Base-by-base conservation (phyloP, 2,329 filamentous ascomycete genomes). In the Stagonosporopsis vannaccii region DNA sequence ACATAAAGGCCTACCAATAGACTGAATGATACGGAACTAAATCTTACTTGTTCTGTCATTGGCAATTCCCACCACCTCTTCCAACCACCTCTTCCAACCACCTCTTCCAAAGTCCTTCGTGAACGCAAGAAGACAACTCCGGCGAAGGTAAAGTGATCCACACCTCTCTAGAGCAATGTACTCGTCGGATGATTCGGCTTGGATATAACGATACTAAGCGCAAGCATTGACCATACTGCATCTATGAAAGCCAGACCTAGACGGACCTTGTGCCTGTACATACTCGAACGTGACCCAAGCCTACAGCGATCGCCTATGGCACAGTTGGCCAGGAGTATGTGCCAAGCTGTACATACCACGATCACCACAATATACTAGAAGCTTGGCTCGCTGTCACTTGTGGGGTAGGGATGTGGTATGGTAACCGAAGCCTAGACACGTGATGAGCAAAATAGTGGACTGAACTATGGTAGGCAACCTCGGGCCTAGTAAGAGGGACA, bases 351-450 rank as follows among this genome's bases (percentile, higher is more conserved):
- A 33, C 17, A 20, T 46, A 60, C 61, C 51, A 63, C 59, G 1
- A 65, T 65, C 4, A 55, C 60, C 12, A 63, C 58, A 23, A 53
- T 60, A 60, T 65, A 60, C 50, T 65, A 60, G 19, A 58, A 43
- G 25, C 47, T 49, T 4, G 59, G 26, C 13, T 43, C 55, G 20
- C 56, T 60, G 6, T 49, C 41, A 13, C 40, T 20, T 19, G 36
- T 47, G 1, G 62, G 55, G 55, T 65, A 42, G 12, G 61, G 52
- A 51, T 62, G 62, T 12, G 63, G 56, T 33, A 63, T 12, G 63
- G 56, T 33, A 63, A 35, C 17, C 59, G 36, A 5, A 66, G 30
- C 4, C 61, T 59, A 9, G 44, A 58, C 1, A 57, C 4, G 4
- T 42, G 42, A 13, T 49, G 28, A 26, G 63, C 30, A 13, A 43